Evolutionary conservation across 2,329 filamentous ascomycete species (phyloP).

Genomic region (Talaromyces sp.): DNA sequence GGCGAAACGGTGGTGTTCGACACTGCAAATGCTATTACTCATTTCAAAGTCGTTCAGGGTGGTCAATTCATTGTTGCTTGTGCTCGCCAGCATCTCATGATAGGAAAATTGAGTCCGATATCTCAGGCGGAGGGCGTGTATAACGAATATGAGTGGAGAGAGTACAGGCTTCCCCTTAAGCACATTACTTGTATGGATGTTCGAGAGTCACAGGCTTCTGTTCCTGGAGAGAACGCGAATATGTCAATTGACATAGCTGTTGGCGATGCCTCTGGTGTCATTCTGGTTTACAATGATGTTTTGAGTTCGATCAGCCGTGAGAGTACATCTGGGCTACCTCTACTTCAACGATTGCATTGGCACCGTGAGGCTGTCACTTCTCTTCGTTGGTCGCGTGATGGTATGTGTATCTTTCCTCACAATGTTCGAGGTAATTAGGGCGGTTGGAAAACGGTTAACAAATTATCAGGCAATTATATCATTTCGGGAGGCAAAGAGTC

Average conservation of each 20-base stretch:
- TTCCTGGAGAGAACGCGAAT: conserved; percentile 1
- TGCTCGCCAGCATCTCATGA: conserved; percentile 49
- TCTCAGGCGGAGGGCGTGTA: conserved; percentile 31
- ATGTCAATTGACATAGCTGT: conserved; percentile 68
- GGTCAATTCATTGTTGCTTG: conserved; percentile 39
- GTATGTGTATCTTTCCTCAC: conserved; percentile 46
- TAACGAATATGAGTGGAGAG: conserved; percentile 52
- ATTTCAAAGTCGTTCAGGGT: conserved; percentile 28
- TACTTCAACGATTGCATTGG: conserved; percentile 77
- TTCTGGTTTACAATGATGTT: conserved; percentile 78
- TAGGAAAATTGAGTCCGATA: conserved; percentile 51
- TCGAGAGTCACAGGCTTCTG: conserved; percentile 40
- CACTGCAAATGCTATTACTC: conserved; percentile 28
- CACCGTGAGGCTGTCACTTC: conserved; percentile 79
- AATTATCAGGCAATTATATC: conserved; percentile 75
- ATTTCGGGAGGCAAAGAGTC: conserved; percentile 91
- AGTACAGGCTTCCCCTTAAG: conserved; percentile 56
- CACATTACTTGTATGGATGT: conserved; percentile 64
- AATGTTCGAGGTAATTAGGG: conserved; percentile 7
- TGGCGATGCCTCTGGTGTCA: conserved; percentile 71
- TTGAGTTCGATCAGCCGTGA: conserved; percentile 52
- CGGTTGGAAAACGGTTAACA: background rate
- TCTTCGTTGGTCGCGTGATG: conserved; percentile 89
- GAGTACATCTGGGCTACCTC: conserved; percentile 41
- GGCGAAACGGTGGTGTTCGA: conserved; percentile 27